Evolutionary conservation across 768 basidiomycete species (phyloP), one percentile per base, ranked within the genome.

Genomic region (Pulveroboletus sp.): DNA sequence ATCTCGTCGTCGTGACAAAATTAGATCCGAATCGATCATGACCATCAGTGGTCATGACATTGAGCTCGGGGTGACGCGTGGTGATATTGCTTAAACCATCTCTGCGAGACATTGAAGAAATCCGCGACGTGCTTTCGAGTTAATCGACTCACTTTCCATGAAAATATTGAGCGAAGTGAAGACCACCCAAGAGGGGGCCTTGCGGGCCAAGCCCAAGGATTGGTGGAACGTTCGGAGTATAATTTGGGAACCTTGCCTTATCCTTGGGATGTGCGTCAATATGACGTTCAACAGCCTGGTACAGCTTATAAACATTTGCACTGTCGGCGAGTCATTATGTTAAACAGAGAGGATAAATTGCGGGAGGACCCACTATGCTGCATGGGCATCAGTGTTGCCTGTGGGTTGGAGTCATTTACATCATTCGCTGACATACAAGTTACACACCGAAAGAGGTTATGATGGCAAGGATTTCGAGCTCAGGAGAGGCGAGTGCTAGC

Each of bases 111-210:
- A 13, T 34, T 34, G 27, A 41, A 45, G 27, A 35, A 45, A 51
- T 40, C 52, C 24, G 26, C 20, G 45, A 23, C 51, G 31, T 29
- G 13, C 14, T 23, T 13, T 3, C 14, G 16, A 23, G 23, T 43
- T 32, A 19, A 24, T 31, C 12, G 11, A 66, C 73, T 34, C 53
- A 82, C 89, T 76, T 80, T 58, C 89, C 89, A 58, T 91, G 89
- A 60, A 96, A 95, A 63, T 90, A 92, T 54, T 83, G 76, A 13
- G 93, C 93, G 44, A 77, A 83, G 60, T 88, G 85, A 7, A 78
- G 63, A 17, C 81, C 80, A 4, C 91, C 92, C 43, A 78, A 73
- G 2, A 93, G 74, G 10, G 93, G 93, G 1, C 76, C 76, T 11
- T 71, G 68, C 29, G 79, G 74, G 1, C 92, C 93, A 32, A 75